These are phyloP conservation scores for Phaeosphaeriaceae sp. DNA, from an alignment of 2,329 filamentous ascomycete species.

Conservation along the genomic window DNA sequence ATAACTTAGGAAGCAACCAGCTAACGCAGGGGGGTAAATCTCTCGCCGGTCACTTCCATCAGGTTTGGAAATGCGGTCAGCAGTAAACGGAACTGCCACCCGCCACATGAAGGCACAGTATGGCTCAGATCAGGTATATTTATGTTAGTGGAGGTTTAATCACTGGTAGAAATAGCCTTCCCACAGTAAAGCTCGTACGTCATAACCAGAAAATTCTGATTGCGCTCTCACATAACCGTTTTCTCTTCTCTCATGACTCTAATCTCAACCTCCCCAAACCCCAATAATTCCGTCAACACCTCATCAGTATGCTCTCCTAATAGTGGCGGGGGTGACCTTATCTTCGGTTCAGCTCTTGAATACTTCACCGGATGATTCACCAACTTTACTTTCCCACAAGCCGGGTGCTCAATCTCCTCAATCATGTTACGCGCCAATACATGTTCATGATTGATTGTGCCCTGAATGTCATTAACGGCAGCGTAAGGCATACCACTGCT, in stretches of 20 bases:
- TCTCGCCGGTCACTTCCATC: too few species aligned
- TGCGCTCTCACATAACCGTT: constrained; percentile 15
- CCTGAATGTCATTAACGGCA: constrained; percentile 89
- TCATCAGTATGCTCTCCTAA: constrained; percentile 60
- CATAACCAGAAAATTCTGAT: not conserved
- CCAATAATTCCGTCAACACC: constrained; percentile 39
- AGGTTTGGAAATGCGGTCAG: too few species aligned
- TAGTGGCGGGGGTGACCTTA: constrained; percentile 81
- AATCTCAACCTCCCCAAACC: constrained; percentile 31
- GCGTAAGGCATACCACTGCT: constrained; percentile 93
- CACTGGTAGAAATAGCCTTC: too few species aligned
- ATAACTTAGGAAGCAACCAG: too few species aligned
- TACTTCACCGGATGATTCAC: constrained; percentile 96
- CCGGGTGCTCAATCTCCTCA: constrained; percentile 78
- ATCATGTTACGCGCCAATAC: constrained; percentile 84
- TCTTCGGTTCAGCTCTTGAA: constrained; percentile 77
- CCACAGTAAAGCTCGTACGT: too few species aligned
- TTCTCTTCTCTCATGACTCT: constrained; percentile 12
- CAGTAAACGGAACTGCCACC: too few species aligned
- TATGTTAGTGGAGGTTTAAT: too few species aligned
- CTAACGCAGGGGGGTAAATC: too few species aligned
- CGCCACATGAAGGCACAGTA: too few species aligned
- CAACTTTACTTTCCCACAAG: constrained; percentile 83
- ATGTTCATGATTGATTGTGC: constrained; percentile 82
- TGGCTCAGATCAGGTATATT: too few species aligned